These are phyloP conservation scores for Neurospora sp. DNA, from an alignment of 495 filamentous ascomycete genomes.

Conservation along the genomic window DNA sequence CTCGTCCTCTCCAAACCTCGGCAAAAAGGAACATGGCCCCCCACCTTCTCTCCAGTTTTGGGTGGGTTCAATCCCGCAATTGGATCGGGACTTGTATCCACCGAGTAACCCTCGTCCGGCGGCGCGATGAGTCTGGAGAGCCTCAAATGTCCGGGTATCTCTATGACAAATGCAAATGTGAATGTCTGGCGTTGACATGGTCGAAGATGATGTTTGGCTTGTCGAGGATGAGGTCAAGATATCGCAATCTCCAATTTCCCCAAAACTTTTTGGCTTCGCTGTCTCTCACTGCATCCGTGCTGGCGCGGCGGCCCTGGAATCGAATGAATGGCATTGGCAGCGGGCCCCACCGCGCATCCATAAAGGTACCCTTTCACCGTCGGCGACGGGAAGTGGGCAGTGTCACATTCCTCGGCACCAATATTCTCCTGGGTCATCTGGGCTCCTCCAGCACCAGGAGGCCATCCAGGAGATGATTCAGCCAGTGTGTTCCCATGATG, in stretches of 20 bases:
- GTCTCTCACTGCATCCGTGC: background rate
- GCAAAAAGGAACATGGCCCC: conserved; percentile 15
- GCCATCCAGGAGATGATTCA: background rate
- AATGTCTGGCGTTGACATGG: background rate
- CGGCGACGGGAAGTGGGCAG: background rate
- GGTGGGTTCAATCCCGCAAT: background rate
- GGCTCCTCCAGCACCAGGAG: background rate
- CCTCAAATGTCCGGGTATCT: background rate
- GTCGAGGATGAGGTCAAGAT: background rate
- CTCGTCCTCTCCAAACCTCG: conserved; percentile 18
- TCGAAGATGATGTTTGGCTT: background rate
- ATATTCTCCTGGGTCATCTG: background rate
- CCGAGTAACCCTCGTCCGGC: background rate
- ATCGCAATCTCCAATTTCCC: background rate
- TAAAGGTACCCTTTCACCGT: background rate
- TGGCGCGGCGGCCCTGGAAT: background rate
- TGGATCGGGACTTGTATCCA: background rate
- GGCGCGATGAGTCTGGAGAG: background rate
- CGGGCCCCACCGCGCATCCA: background rate
- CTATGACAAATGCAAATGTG: background rate
- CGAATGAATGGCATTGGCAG: background rate
- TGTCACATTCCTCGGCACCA: background rate
- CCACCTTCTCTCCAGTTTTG: background rate
- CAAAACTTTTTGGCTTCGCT: background rate
- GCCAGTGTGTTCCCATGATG: background rate